Evolutionary conservation across 768 basidiomycete genomes (phyloP), one percentile per base, ranked within the genome.

Genomic region (Gymnopilus junonius): DNA sequence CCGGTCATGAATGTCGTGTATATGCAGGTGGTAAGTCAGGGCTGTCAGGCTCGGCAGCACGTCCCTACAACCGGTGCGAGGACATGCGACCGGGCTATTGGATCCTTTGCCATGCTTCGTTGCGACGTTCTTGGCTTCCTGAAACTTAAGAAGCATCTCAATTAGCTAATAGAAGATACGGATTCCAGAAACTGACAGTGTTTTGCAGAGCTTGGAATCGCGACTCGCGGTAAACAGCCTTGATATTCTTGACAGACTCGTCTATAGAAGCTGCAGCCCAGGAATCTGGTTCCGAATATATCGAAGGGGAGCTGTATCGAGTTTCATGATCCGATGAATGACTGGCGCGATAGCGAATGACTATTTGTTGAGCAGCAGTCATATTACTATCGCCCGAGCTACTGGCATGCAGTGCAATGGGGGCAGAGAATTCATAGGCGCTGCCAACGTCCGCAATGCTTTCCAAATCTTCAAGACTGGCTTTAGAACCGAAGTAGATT

Each of bases 11-110:
- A 87, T 80, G 65, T 85, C 82, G 70, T 87, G 86, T 51, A 87
- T 83, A 65, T 87, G 84, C 21, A 86, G 71, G 67, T 86, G 86
- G 67, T 77, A 83, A 66, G 80, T 80, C 53, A 87, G 76, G 20
- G 82, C 80, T 64, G 78, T 78, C 58, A 79, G 75, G 55, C 76
- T 74, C 5, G 73, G 70, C 21, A 87, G 67, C 8, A 77, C 74
- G 71, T 85, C 79, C 14, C 69, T 68, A 68, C 86, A 87, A 31
- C 78, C 83, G 34, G 75, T 69, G 37, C 83, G 79, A 25, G 75
- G 77, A 66, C 85, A 87, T 7, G 71, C 70, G 20, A 87, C 73
- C 20, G 46, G 69, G 34, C 77, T 72, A 8, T 71, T 67, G 68
- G 64, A 29, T 17, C 63, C 59, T 15, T 55, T 23, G 20, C 54